Percentiles rank a stretch among this genome's conserved stretches.
Conservation (phyloP, 176 grass and related monocot genomes). For the Lolium multiflorum region DNA sequence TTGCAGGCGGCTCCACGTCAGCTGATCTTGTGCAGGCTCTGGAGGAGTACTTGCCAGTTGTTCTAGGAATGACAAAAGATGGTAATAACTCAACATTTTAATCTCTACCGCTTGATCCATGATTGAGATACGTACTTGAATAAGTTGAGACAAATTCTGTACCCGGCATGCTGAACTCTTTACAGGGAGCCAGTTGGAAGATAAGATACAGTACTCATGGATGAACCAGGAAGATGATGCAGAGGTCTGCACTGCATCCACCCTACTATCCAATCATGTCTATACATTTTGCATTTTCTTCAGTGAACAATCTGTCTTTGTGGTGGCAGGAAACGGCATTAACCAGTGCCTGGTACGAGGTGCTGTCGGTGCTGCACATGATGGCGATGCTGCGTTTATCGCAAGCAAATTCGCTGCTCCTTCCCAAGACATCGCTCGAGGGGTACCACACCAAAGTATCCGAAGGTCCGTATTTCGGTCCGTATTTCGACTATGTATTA, state of each 20-base stretch:
- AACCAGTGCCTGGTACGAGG: constrained; percentile 93
- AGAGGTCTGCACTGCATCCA: constrained; percentile 54
- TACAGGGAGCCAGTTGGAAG: constrained; percentile 62
- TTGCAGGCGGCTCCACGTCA: constrained; percentile 57
- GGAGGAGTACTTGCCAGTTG: constrained; percentile 74
- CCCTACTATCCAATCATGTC: neutral
- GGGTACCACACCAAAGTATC: constrained; percentile 81
- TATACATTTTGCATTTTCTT: neutral
- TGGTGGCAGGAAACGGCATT: constrained; percentile 65
- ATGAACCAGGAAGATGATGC: constrained; percentile 89
- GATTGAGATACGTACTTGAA: neutral
- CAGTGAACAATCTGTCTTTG: neutral
- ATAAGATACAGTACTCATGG: constrained; percentile 83
- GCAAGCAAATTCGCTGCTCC: constrained; percentile 76
- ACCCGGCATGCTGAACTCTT: neutral
- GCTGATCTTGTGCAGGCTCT: constrained; percentile 72
- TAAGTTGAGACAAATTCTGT: neutral
- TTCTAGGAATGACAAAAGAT: constrained; percentile 76
- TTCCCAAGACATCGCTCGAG: constrained; percentile 79
- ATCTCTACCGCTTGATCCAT: constrained; percentile 3
- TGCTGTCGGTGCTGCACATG: constrained; percentile 80
- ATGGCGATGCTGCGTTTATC: constrained; percentile 77
- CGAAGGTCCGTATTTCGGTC: neutral
- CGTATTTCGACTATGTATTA: neutral
- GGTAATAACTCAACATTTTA: constrained; percentile 50